Evolutionary conservation across 2,329 filamentous ascomycete genomes (phyloP).

Genomic region (Nakataea oryzae): DNA sequence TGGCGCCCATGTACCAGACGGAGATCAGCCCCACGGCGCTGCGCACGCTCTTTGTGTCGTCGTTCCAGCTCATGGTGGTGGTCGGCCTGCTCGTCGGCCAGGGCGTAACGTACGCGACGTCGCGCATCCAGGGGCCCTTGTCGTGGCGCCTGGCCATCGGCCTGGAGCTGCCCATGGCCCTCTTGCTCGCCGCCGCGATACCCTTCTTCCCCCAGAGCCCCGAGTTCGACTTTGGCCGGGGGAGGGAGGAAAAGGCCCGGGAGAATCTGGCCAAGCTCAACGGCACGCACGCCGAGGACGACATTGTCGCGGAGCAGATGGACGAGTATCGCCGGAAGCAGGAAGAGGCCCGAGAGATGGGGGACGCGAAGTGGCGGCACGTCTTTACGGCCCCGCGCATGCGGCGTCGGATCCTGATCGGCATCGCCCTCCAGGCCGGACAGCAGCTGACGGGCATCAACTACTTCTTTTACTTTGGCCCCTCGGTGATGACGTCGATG

Average conservation of each 20-base stretch:
- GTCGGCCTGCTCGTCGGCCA: constrained; percentile 54
- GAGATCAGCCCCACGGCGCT: constrained; percentile 59
- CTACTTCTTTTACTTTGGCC: constrained; percentile 50
- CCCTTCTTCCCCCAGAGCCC: constrained; percentile 45
- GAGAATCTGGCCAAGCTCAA: constrained; percentile 7
- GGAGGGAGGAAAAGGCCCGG: constrained; percentile 6
- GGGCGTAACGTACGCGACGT: constrained; percentile 53
- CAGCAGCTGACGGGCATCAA: constrained; percentile 59
- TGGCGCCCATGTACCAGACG: constrained; percentile 65
- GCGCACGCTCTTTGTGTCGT: constrained; percentile 52
- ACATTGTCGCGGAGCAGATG: constrained; percentile 7
- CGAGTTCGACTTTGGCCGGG: constrained; percentile 15
- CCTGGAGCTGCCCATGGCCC: constrained; percentile 37
- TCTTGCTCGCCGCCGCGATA: constrained; percentile 39
- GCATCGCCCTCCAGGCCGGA: constrained; percentile 51
- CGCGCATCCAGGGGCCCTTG: constrained; percentile 19
- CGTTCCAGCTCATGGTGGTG: constrained; percentile 65
- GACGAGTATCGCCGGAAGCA: constrained; percentile 16
- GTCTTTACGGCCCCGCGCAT: constrained; percentile 51
- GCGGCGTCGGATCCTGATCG: constrained; percentile 53
- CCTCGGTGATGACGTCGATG: constrained; percentile 54
- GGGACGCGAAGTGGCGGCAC: constrained; percentile 42
- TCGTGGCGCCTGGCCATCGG: constrained; percentile 54
- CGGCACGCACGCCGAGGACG: constrained; percentile 7
- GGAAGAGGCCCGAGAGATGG: constrained; percentile 30